Conservation (phyloP, 768 basidiomycete species). For the Leccinellum luteum region DNA sequence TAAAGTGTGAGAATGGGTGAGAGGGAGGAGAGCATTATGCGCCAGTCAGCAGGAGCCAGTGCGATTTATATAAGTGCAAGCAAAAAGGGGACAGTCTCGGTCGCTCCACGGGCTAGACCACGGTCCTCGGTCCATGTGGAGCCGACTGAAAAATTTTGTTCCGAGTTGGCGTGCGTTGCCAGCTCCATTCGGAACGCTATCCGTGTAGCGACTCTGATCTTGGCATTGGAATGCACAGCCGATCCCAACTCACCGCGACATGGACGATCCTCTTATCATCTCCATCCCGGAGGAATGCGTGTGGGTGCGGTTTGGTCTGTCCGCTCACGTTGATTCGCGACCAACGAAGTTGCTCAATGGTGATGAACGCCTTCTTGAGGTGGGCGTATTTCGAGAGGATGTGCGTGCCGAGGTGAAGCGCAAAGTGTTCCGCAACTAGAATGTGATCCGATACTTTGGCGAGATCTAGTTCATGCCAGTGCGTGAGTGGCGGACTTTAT, state of each 20-base stretch:
- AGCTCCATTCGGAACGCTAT: constrained; percentile 19
- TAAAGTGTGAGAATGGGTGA: neutral
- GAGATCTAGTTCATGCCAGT: constrained; percentile 46
- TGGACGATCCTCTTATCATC: constrained; percentile 79
- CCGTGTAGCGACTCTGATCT: neutral
- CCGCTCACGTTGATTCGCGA: constrained; percentile 61
- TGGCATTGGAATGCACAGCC: constrained; percentile 4
- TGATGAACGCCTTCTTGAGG: constrained; percentile 65
- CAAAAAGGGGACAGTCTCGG: neutral
- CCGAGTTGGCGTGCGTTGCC: constrained; percentile 7
- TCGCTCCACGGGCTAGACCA: constrained; percentile 26
- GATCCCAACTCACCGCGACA: constrained; percentile 48
- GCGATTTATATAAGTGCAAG: constrained; percentile 14
- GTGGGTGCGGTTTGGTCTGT: constrained; percentile 54
- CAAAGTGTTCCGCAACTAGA: constrained; percentile 81
- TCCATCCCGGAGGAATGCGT: constrained; percentile 86
- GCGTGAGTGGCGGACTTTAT: neutral
- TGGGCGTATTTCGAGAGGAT: constrained; percentile 80
- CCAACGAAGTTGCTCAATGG: constrained; percentile 83
- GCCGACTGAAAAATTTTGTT: neutral
- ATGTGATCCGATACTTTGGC: constrained; percentile 90
- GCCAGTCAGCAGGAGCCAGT: neutral
- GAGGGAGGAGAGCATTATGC: neutral
- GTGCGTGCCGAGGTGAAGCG: constrained; percentile 81
- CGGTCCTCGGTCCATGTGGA: constrained; percentile 17